These are phyloP conservation scores for Scleromitrula shiraiana DNA, from an alignment of 2,329 filamentous ascomycete species.

Conservation along the genomic window DNA sequence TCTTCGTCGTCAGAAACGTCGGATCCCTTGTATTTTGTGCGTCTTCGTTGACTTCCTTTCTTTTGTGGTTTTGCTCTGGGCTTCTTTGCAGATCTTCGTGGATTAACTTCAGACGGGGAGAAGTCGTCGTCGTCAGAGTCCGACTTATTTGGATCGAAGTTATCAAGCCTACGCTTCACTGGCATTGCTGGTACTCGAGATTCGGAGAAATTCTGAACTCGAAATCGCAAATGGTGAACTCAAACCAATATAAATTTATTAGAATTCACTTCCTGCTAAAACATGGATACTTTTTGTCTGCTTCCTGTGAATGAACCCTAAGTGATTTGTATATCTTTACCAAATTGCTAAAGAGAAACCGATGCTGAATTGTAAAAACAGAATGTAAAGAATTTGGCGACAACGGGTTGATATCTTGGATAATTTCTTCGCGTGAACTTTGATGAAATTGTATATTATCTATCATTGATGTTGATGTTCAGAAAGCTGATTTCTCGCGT, in stretches of 20 bases:
- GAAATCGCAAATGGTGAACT: not conserved
- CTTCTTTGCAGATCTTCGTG: slow-evolving; percentile 38
- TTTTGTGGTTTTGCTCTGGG: slow-evolving; percentile 25
- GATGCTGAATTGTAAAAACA: not conserved
- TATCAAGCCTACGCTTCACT: slow-evolving; percentile 44
- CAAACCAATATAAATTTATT: not conserved
- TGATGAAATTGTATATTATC: slow-evolving; percentile 3
- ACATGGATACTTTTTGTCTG: slow-evolving; percentile 7
- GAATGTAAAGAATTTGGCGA: not conserved
- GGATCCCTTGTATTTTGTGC: slow-evolving; percentile 46
- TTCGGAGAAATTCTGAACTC: not conserved
- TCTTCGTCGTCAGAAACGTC: slow-evolving; percentile 54
- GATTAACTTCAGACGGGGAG: slow-evolving; percentile 42
- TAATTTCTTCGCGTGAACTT: not conserved
- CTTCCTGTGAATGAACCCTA: not conserved
- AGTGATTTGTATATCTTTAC: not conserved
- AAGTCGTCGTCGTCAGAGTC: slow-evolving; percentile 61
- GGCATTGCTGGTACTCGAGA: slow-evolving; percentile 22
- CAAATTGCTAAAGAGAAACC: not conserved
- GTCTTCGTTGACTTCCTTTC: slow-evolving; percentile 31
- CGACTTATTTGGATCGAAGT: slow-evolving; percentile 59
- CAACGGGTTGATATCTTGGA: not conserved
- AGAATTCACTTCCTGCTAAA: slow-evolving; percentile 3
- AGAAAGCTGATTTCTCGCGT: slow-evolving; percentile 7
- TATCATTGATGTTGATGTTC: slow-evolving; percentile 5